Conservation (phyloP, 345 rosid species). For the Conringia planisiliqua region DNA sequence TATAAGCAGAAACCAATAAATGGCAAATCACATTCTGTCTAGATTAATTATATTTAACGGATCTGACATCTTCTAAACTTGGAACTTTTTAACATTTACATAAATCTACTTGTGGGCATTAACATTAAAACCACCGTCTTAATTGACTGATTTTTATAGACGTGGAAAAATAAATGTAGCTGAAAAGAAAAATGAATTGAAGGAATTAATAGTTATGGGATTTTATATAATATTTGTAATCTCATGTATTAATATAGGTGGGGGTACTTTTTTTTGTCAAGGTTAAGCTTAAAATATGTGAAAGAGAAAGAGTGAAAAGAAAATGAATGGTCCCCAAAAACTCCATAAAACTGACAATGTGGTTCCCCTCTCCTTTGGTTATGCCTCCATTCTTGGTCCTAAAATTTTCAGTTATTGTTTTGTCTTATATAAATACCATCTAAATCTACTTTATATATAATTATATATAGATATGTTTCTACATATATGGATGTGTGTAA, state of each 20-base stretch:
- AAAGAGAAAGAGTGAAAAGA: conserved; percentile 24
- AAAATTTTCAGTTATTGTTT: conserved; percentile 29
- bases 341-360: conserved; percentile 33
- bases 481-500: neutral
- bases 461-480: neutral
- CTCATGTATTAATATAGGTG: conserved; percentile 10
- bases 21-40: neutral
- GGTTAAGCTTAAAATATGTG: conserved; percentile 29
- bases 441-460: neutral
- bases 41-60: conserved; percentile 6
- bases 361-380: conserved; percentile 32
- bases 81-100: conserved; percentile 35
- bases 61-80: conserved; percentile 32
- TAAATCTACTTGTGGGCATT: conserved; percentile 31
- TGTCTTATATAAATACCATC: conserved; percentile 15
- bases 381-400: conserved; percentile 35
- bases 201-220: neutral
- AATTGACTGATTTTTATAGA: conserved; percentile 12
- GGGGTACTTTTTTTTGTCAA: conserved; percentile 25
- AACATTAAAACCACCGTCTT: conserved; percentile 30
- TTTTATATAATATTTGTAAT: neutral
- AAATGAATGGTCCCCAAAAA: conserved; percentile 28
- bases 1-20: neutral
- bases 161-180: conserved; percentile 23
- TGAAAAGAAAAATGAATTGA: conserved; percentile 11